Evolutionary conservation across 2,329 filamentous ascomycete genomes (phyloP), one percentile per base, ranked within the genome.

Genomic region (Fusarium dlaminii): DNA sequence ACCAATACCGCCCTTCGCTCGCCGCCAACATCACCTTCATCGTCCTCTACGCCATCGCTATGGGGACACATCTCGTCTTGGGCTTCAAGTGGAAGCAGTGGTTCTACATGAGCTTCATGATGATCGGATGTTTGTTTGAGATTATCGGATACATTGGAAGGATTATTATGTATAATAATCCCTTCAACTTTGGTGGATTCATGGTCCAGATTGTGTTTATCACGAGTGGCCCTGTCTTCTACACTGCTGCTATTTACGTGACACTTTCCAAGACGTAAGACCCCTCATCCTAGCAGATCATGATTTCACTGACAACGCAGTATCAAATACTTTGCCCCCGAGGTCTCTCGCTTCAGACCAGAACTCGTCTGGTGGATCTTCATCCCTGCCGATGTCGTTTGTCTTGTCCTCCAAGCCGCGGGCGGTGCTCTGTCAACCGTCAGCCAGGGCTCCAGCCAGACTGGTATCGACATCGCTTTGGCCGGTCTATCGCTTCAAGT

Each of bases 221-320:
- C 30, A 91, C 89, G 0, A 76, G 66, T 10, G 82, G 79, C 0
- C 82, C 82, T 15, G 82, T 83, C 0, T 83, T 80, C 27, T 83
- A 90, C 85, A 71, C 88, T 13, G 90, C 90, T 3, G 89, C 89
- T 37, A 89, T 93, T 61, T 93, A 93, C 77, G 86, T 93, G 34
- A 91, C 89, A 18, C 83, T 92, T 8, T 80, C 81, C 42, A 83
- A 81, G 72, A 80, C 78, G 82, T 84, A 51, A 73, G 80, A 22
- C 18, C 13, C 11, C 20, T 0, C 3, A 6, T 7, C 8, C 3
- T 5, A 2, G 15, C 6, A 9, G 2, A 8, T 1, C 6, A 15
- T 5, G 15, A 8, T 5, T 0, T 10, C 6, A 15, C 66, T 76
- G 37, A 77, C 65, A 34, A 2, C 0, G 0, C 20, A 84, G 83